These are phyloP conservation scores for Tetracladium setigerum DNA, from an alignment of 495 filamentous ascomycete genomes.

Conservation along the genomic window DNA sequence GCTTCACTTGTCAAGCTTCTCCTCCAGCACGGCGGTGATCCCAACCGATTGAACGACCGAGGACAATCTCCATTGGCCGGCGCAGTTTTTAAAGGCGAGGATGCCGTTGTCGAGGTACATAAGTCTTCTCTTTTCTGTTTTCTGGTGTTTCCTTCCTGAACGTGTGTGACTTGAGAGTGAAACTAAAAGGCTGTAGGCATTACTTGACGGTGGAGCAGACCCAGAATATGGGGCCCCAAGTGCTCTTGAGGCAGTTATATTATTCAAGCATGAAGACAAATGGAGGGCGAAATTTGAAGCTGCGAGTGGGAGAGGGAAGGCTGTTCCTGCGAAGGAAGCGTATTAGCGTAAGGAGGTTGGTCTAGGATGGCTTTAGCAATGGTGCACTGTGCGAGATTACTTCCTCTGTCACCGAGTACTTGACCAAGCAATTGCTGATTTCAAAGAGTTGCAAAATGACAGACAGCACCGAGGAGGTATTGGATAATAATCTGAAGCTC, in stretches of 20 bases:
- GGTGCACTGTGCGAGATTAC: too few relatives aligned
- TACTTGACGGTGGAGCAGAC: constrained; percentile 42
- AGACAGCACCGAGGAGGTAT: too few relatives aligned
- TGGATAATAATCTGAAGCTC: too few relatives aligned
- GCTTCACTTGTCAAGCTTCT: constrained; percentile 40
- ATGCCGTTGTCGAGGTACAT: constrained; percentile 36
- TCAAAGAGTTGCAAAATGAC: too few relatives aligned
- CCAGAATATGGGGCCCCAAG: constrained; percentile 40
- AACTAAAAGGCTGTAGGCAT: constrained; percentile 20
- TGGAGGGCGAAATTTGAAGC: constrained; percentile 39
- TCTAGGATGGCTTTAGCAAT: too few relatives aligned
- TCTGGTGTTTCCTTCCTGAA: neutral
- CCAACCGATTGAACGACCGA: constrained; percentile 44
- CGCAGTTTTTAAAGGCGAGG: constrained; percentile 48
- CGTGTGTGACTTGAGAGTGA: neutral
- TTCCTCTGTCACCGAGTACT: too few relatives aligned
- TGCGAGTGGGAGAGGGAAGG: constrained; percentile 35
- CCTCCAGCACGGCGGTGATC: constrained; percentile 41
- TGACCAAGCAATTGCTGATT: too few relatives aligned
- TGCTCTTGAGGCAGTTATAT: constrained; percentile 35
- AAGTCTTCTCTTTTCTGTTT: neutral
- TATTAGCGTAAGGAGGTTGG: too few relatives aligned
- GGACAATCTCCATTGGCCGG: constrained; percentile 48
- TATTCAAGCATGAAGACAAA: constrained; percentile 44
- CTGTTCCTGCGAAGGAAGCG: neutral